Evolutionary conservation across 2,329 filamentous ascomycete species (phyloP).

Genomic region (Microascus cirrosus): DNA sequence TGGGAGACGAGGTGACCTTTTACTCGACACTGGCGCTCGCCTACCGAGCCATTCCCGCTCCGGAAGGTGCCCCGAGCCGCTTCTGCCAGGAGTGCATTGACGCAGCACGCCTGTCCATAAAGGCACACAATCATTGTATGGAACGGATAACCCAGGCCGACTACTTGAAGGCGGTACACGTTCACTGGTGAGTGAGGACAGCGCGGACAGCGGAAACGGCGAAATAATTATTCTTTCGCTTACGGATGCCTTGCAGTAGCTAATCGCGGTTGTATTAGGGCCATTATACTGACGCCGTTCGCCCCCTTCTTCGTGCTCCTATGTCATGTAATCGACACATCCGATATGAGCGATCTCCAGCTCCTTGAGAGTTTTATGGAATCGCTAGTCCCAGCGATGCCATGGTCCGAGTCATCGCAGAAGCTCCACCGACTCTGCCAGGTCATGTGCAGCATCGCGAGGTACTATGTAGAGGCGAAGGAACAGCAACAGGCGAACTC

Average conservation of each 20-base stretch:
- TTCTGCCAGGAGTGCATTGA: conserved; percentile 38
- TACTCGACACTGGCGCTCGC: conserved; percentile 37
- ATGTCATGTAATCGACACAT: conserved; percentile 44
- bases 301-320: conserved; percentile 50
- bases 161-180: conserved; percentile 32
- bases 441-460: conserved; percentile 50
- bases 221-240: background rate
- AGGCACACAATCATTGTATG: conserved; percentile 32
- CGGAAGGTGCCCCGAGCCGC: conserved; percentile 25
- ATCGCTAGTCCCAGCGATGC: conserved; percentile 39
- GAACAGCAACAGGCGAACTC: conserved; percentile 30
- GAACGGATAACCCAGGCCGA: conserved; percentile 25
- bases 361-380: conserved; percentile 44
- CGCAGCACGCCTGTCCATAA: conserved; percentile 35
- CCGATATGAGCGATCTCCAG: conserved; percentile 37
- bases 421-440: conserved; percentile 52
- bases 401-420: conserved; percentile 44
- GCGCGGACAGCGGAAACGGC: background rate
- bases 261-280: conserved; percentile 21
- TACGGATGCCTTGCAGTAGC: background rate
- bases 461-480: conserved; percentile 51
- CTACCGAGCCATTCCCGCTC: conserved; percentile 38
- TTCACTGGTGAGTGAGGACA: conserved; percentile 34
- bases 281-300: conserved; percentile 45
- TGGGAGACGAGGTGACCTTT: conserved; percentile 35